Evolutionary conservation across 1,139 yeast species (phyloP).

Genomic region (Nakaseomyces nivariensis): DNA sequence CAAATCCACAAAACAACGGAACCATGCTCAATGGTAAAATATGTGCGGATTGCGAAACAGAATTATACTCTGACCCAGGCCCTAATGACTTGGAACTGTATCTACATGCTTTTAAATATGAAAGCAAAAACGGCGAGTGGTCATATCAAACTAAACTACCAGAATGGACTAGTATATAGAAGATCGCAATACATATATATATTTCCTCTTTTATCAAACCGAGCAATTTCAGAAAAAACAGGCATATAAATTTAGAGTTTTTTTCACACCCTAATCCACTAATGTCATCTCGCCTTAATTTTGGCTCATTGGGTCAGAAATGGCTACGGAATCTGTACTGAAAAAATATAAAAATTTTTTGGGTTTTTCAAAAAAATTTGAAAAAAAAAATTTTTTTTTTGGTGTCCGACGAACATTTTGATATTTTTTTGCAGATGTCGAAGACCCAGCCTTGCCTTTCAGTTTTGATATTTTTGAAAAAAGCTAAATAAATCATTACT

Average conservation of each 20-base stretch:
- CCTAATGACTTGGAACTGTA: constrained; percentile 76
- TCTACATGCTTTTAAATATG: constrained; percentile 81
- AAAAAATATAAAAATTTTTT: too few relatives aligned
- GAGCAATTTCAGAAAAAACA: too few relatives aligned
- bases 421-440: background rate
- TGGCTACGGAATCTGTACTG: background rate
- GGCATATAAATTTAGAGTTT: too few relatives aligned
- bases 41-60: constrained; percentile 64
- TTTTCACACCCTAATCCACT: background rate
- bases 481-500: too few relatives aligned
- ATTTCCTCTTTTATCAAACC: too few relatives aligned
- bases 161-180: constrained; percentile 54
- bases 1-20: constrained; percentile 37
- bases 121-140: constrained; percentile 49
- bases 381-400: background rate
- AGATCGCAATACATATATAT: too few relatives aligned
- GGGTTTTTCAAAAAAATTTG: background rate
- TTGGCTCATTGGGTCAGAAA: background rate
- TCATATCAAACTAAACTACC: constrained; percentile 71
- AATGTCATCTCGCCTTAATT: background rate
- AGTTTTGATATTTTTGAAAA: too few relatives aligned
- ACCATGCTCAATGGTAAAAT: constrained; percentile 48
- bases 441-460: too few relatives aligned
- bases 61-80: constrained; percentile 78
- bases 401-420: background rate